Evolutionary conservation across 2,329 filamentous ascomycete genomes (phyloP), one percentile per base, ranked within the genome.

Genomic region (Pseudogymnoascus sp.): DNA sequence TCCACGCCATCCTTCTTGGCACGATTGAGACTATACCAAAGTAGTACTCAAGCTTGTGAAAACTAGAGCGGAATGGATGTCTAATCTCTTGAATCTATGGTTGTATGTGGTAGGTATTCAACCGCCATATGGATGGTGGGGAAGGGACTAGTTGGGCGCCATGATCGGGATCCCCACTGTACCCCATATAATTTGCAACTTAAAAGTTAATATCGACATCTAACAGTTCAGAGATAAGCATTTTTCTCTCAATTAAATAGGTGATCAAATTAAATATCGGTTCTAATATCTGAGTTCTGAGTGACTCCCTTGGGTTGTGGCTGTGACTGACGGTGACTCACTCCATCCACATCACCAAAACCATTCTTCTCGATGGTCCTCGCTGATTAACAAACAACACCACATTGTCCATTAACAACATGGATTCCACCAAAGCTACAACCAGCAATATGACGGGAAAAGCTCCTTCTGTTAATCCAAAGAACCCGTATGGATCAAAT

Each of bases 401-500:
- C 10, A 31, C 14, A 54, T 31, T 16, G 4, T 16, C 48, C 23
- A 54, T 31, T 10, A 7, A 31, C 14, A 54, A 31, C 7, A 54
- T 54, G 25, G 25, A 54, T 54, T 11, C 14, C 14, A 16, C 25
- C 16, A 31, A 16, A 54, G 14, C 23, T 16, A 31, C 14, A 54
- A 25, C 14, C 23, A 54, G 25, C 48, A 54, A 16, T 54, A 16
- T 11, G 48, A 31, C 10, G n/a, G n/a, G 5, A 4, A 31, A 31
- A 16, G 5, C 25, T 8, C 6, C 31, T 8, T 6, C 48, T 6
- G 25, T 8, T 3, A 54, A 31, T 54, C 23, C 80, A 61, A 85
- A 84, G 75, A 85, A 84, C 73, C 81, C 78, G 8, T 76, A 79
- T 36, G 78, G 79, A 65, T 81, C 81, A 13, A 82, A 84, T 71